Evolutionary conservation across 768 basidiomycete genomes (phyloP), one percentile per base, ranked within the genome.

Genomic region (Boletus pseudo-olivaceus): DNA sequence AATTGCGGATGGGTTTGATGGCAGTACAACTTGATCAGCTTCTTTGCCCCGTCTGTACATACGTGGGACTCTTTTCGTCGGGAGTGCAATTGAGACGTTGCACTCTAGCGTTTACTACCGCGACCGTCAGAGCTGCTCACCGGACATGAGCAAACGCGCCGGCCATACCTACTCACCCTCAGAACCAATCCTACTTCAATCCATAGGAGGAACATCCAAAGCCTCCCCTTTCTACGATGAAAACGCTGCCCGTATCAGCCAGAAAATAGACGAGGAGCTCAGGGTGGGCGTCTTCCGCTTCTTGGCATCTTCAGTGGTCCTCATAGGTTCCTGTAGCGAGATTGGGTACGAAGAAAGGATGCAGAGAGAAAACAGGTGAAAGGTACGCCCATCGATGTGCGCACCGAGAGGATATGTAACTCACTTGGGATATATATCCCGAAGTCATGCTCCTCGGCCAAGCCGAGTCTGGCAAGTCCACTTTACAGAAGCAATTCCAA

Each of bases 401-500:
- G 9, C 49, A 27, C 56, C 2, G 8, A 17, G 7, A 15, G 29
- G 32, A 38, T 42, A 29, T 19, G 19, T 5, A 11, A 30, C 59
- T 68, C 56, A 52, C 55, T 19, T 12, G 30, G 7, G 26, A 12
- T 48, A 26, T 44, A 12, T 48, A 26, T 44, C 11, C 50, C 20
- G 4, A 58, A 87, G 85, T 89, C 34, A 82, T 90, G 74, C 76
- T 90, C 9, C 78, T 91, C 30, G 88, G 88, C 17, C 88, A 91
- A 64, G 87, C 88, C 55, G 88, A 88, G 67, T 83, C 83, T 47
- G 88, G 88, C 35, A 93, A 93, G 70, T 90, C 88, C 2, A 92
- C 90, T 3, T 76, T 92, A 12, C 87, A 87, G 64, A 91, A 91
- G 64, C 89, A 92, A 68, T 89, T 92, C 63, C 88, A 92, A 64